Evolutionary conservation across 768 basidiomycete genomes (phyloP).

Genomic region (Leccinum rimulosum): DNA sequence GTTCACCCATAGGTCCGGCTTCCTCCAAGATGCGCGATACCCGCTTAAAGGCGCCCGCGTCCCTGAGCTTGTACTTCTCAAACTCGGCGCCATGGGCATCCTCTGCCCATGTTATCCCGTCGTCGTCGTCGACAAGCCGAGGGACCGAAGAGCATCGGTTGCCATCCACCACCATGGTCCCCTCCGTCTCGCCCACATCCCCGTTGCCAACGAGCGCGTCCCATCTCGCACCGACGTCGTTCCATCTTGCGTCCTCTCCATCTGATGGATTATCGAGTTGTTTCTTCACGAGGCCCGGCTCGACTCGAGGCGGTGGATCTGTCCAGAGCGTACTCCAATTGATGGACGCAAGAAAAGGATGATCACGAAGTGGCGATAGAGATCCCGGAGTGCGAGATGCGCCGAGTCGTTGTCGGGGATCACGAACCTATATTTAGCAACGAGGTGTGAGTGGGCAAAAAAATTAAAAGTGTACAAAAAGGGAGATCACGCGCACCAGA

Average conservation of each 20-base stretch:
- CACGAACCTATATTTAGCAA: conserved; percentile 46
- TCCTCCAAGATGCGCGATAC: conserved; percentile 31
- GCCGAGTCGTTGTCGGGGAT: conserved; percentile 61
- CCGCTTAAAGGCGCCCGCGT: conserved; percentile 12
- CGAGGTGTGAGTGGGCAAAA: neutral
- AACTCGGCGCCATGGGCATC: conserved; percentile 40
- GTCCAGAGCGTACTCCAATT: conserved; percentile 69
- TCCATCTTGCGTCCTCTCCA: conserved; percentile 41
- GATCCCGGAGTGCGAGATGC: conserved; percentile 40
- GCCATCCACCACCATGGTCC: conserved; percentile 3
- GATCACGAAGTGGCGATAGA: conserved; percentile 49
- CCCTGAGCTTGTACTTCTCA: conserved; percentile 23
- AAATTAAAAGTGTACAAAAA: neutral
- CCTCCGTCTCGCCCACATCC: conserved; percentile 19
- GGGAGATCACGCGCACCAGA: conserved; percentile 46
- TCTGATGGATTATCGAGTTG: conserved; percentile 16
- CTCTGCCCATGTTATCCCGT: conserved; percentile 54
- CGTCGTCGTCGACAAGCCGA: conserved; percentile 10
- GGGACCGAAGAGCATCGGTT: neutral
- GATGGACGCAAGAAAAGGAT: conserved; percentile 59
- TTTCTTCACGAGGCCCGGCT: conserved; percentile 56
- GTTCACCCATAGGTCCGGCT: conserved; percentile 46
- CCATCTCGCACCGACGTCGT: conserved; percentile 54
- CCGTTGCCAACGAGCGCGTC: conserved; percentile 41
- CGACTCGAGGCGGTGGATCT: conserved; percentile 53